Base-by-base conservation (phyloP, 1,284 basidiomycete genomes). In the Ustilago shanxiensis region DNA sequence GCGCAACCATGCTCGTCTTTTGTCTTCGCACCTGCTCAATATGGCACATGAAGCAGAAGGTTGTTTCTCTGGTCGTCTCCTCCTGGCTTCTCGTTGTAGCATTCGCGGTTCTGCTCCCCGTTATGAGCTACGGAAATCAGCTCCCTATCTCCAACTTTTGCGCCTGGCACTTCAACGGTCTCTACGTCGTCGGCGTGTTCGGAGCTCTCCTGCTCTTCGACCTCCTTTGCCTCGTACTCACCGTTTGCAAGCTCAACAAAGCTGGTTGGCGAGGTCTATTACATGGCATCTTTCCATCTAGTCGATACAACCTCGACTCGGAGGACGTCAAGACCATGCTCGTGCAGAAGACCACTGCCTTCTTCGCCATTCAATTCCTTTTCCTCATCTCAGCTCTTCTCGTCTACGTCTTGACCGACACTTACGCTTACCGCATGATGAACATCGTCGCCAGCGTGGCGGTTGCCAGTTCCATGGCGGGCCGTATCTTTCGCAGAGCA, bases 281-380 rank as follows among this genome's bases (percentile, higher is more conserved):
- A 2, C 60, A 66, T 24, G 70, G 70, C 16, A 39, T 82, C 24
- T 62, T 79, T 14, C 79, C 81, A 2, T 55, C 60, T 7, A 57
- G 53, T 31, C 53, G 60, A 16, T 50, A 62, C 50, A 75, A 77
- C 33, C 47, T 74, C 31, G 77, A 78, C 44, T 54, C 75, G 2
- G 81, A 81, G 35, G 81, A 82, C 39, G 74, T 82, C 52, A 77
- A 66, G 61, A 63, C 65, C 51, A 82, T 82, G 79, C 75, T 82
- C 29, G 72, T 82, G 5, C 79, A 82, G 54, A 72, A 76, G 51
- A 81, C 81, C 37, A 78, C 72, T 24, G 68, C 69, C 8, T 82
- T 81, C 66, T 82, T 79, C 45, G 45, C 66, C 29, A 71, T 80
- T 14, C 79, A 81, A 37, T 80, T 81, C 56, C 64, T 64, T 54